Percentiles rank a stretch among this genome's conserved stretches.
Evolutionary conservation across 2,329 filamentous ascomycete genomes (phyloP).

Genomic region (Fusarium pseudocircinatum): DNA sequence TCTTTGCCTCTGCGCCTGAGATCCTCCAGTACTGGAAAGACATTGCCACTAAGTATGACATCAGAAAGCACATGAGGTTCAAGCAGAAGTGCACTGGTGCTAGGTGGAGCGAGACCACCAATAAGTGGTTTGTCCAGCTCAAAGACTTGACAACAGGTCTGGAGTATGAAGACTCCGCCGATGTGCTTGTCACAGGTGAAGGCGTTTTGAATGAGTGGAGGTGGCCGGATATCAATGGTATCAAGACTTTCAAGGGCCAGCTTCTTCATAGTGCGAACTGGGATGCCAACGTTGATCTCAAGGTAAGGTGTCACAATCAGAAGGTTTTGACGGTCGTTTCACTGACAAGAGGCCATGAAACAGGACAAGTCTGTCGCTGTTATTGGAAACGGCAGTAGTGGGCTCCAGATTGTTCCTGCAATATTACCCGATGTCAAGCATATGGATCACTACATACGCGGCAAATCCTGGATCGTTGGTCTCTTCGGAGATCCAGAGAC

Average conservation of each 20-base stretch:
- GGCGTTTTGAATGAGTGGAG: conserved; percentile 18
- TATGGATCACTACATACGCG: conserved; percentile 18
- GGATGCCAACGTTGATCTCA: not conserved
- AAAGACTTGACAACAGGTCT: not conserved
- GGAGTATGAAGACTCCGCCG: not conserved
- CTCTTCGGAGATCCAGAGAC: conserved; percentile 10
- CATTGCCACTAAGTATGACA: not conserved
- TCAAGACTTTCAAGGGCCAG: not conserved
- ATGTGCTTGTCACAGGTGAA: conserved; percentile 4
- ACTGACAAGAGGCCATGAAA: rapidly evolving
- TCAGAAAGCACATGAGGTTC: conserved; percentile 5
- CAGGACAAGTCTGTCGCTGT: conserved; percentile 6
- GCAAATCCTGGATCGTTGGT: conserved; percentile 1
- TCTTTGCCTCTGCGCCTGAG: conserved; percentile 11
- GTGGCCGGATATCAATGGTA: conserved; percentile 7
- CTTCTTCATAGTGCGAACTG: conserved; percentile 14
- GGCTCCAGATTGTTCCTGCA: conserved; percentile 12
- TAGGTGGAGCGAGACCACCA: not conserved
- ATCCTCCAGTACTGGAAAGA: conserved; percentile 21
- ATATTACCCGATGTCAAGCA: not conserved
- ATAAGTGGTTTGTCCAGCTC: conserved; percentile 10
- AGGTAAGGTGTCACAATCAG: not conserved
- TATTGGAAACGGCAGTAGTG: conserved; percentile 7
- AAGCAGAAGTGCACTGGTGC: conserved; percentile 1
- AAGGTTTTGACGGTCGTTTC: rapidly evolving